Conservation (phyloP, 2,329 filamentous ascomycete genomes). For the Clarireedia hainanense region DNA sequence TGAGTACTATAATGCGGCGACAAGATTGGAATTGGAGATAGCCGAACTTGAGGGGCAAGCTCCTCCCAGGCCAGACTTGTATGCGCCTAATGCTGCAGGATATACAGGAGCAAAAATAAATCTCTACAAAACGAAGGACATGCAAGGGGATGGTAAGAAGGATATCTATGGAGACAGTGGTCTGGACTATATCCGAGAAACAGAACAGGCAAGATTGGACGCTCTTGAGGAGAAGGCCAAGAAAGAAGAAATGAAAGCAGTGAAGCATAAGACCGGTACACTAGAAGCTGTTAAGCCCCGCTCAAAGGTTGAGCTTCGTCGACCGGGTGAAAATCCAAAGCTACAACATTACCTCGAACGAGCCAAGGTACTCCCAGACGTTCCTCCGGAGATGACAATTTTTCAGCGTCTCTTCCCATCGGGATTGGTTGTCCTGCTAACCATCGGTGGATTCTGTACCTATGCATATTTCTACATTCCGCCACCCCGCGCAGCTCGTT, state of each 20-base stretch:
- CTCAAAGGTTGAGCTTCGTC: slow-evolving; percentile 22
- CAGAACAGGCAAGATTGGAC: slow-evolving; percentile 37
- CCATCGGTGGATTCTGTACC: slow-evolving; percentile 37
- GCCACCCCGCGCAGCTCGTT: slow-evolving; percentile 38
- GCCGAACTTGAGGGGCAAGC: slow-evolving; percentile 38
- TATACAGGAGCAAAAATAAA: neutral
- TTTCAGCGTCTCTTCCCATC: slow-evolving; percentile 50
- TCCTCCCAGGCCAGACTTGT: slow-evolving; percentile 1
- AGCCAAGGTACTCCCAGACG: slow-evolving; percentile 44
- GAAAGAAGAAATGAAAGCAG: slow-evolving; percentile 33
- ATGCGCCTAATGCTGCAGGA: slow-evolving; percentile 22
- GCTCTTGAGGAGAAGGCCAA: slow-evolving; percentile 38
- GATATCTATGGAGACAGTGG: slow-evolving; percentile 51
- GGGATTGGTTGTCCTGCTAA: slow-evolving; percentile 38
- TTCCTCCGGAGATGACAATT: slow-evolving; percentile 42
- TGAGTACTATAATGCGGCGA: slow-evolving; percentile 51
- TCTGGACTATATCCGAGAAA: slow-evolving; percentile 50
- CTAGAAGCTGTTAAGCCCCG: slow-evolving; percentile 15
- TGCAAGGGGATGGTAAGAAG: slow-evolving; percentile 1
- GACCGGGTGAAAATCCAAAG: slow-evolving; percentile 22
- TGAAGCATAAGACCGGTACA: slow-evolving; percentile 27
- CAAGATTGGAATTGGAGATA: slow-evolving; percentile 57
- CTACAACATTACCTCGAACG: slow-evolving; percentile 31
- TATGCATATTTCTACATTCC: slow-evolving; percentile 46
- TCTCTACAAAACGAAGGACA: neutral